Evolutionary conservation across 495 filamentous ascomycete species (phyloP).

Genomic region (Lepidopterella palustris): DNA sequence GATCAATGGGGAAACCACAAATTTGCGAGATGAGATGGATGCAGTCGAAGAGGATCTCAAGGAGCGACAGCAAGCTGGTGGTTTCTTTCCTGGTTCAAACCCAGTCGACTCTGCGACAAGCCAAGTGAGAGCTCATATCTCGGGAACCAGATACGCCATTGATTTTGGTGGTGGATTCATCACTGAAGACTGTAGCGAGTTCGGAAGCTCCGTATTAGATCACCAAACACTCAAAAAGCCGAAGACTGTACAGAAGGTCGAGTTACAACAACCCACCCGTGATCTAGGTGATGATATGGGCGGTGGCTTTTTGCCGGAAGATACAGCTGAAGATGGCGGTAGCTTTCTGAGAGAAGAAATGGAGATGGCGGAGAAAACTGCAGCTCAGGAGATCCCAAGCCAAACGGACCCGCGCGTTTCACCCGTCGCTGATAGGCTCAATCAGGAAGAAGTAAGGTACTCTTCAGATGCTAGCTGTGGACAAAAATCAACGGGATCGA

Average conservation of each 20-base stretch:
- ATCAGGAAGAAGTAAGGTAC: too few relatives aligned
- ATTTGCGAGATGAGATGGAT: constrained; percentile 22
- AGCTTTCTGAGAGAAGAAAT: constrained; percentile 4
- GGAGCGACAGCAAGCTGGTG: constrained; percentile 22
- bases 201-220: not conserved
- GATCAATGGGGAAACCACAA: constrained; percentile 43
- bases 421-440: too few relatives aligned
- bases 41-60: constrained; percentile 17
- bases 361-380: not conserved
- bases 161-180: constrained; percentile 1
- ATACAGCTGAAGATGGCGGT: constrained; percentile 2
- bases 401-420: too few relatives aligned
- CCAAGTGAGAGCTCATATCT: not conserved
- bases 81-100: constrained; percentile 29
- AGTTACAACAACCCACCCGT: not conserved
- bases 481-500: too few relatives aligned
- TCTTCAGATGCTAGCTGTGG: too few relatives aligned
- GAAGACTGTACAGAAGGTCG: not conserved
- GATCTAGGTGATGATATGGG: not conserved
- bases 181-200: not conserved
- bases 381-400: not conserved
- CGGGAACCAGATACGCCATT: not conserved
- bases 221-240: not conserved
- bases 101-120: constrained; percentile 17
- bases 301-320: not conserved